phyloP scores from a whole-genome alignment of 192 early-diverging fungal species.

The Anaeromyces robustus region DNA sequence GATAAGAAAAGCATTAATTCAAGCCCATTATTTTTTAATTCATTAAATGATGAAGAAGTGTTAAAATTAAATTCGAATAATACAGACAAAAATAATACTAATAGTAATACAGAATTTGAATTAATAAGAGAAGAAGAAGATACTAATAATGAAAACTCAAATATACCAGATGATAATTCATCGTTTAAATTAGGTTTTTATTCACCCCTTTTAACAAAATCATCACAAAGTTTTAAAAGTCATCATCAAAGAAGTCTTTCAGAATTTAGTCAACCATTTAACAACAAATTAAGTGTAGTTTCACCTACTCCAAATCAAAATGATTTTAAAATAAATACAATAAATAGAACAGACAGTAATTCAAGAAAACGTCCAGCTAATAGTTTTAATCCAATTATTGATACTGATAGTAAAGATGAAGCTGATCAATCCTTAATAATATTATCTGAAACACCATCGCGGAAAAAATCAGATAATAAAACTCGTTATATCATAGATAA shows the following conservation, averaged over 20 bases:
- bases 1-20: not conserved
- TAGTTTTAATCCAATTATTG: too few species aligned
- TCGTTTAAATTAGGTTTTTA: not conserved
- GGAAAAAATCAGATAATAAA: not conserved
- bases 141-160: not conserved
- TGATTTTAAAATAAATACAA: not conserved
- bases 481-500: not conserved
- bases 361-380: not conserved
- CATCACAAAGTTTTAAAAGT: not conserved
- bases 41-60: not conserved
- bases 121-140: not conserved
- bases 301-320: not conserved
- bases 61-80: not conserved
- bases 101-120: not conserved
- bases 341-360: not conserved
- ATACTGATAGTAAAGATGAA: not conserved
- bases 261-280: not conserved
- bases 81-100: not conserved
- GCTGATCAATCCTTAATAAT: not conserved
- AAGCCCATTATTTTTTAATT: not conserved
- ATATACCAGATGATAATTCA: too few species aligned
- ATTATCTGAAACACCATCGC: not conserved
- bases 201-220: not conserved
- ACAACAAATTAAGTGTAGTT: not conserved
- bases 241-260: not conserved